A percentile compares a stretch with the other conserved stretches of the same genome.
phyloP scores from a whole-genome alignment of 228 moss, liverwort and hornwort species.

The Sphagnum magellanicum region DNA sequence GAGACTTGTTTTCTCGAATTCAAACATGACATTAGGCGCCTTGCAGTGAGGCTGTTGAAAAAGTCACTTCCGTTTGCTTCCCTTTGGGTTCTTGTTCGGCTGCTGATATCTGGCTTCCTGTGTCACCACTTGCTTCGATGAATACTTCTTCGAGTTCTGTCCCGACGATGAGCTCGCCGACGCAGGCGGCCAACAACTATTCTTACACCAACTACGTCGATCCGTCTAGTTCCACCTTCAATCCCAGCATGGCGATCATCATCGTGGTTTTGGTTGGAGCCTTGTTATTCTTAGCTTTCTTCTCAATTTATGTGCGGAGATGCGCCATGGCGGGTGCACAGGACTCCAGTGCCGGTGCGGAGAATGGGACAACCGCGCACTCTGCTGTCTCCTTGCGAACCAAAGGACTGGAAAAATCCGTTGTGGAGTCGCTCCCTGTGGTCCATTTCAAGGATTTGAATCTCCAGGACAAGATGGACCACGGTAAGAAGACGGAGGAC shows the following conservation, averaged over 20 bases:
- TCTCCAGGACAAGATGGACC: background rate
- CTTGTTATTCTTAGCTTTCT: constrained; percentile 68
- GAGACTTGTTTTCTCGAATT: no score
- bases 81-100: no score
- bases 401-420: background rate
- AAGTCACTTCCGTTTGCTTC: no score
- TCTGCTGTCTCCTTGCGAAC: background rate
- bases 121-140: constrained; percentile 6
- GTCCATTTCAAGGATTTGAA: background rate
- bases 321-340: constrained; percentile 22
- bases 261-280: constrained; percentile 69
- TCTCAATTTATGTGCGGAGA: constrained; percentile 64
- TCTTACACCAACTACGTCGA: background rate
- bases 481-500: constrained; percentile 1
- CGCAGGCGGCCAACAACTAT: background rate
- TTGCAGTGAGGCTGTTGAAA: no score
- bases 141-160: background rate
- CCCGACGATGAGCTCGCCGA: background rate
- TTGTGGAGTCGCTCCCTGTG: background rate
- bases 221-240: constrained; percentile 24
- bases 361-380: background rate
- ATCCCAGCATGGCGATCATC: constrained; percentile 89
- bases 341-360: background rate
- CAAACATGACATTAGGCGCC: no score
- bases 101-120: no score